Base-by-base conservation (phyloP, 306 rosid species). In the Oemleria cerasiformis region DNA sequence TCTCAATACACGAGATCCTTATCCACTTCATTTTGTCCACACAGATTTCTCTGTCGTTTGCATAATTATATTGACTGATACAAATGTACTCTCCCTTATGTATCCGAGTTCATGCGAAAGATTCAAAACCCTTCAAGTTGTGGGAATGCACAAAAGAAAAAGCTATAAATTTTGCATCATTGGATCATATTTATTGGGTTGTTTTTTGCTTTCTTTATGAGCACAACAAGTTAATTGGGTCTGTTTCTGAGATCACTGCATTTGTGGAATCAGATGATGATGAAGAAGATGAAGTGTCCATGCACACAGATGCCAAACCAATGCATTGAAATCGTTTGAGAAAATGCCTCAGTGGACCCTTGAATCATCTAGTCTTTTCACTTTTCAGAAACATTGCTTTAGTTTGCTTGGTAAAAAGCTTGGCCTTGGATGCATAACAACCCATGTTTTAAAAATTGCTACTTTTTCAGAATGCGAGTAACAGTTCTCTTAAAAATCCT, bases 181-280 rank as follows among this genome's bases (percentile, higher is more conserved):
- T 25, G 30, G 30, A 63, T 41, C 1, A 20, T 49, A 20, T 11
- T 7, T 9, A 40, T 38, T n/a, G 50, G 7, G 20, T 16, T 67
- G 54, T 60, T 38, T 9, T 23, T 67, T 39, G 70, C 25, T 48
- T 76, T 48, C 74, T 68, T 43, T 60, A 39, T 68, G 40, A 71
- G 56, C 47, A 41, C 45, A 19, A 39, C 25, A 47, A 2, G 42
- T 25, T 2, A 25, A 25, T 25, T 59, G 63, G 56, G 45, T 23
- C 30, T 40, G 25, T 16, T 13, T 42, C 56, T 43, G 66, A 57
- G 55, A 59, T 41, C 30, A 45, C 15, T 39, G 36, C 57, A 36
- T 50, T 8, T 59, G 17, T 38, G 62, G 62, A 59, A 75, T 20
- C 45, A 48, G 39, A 50, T 57, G 66, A 55, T 45, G 30, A 69